phyloP scores from a whole-genome alignment of 2,329 filamentous ascomycete species.

The Botryosphaeria dothidea region DNA sequence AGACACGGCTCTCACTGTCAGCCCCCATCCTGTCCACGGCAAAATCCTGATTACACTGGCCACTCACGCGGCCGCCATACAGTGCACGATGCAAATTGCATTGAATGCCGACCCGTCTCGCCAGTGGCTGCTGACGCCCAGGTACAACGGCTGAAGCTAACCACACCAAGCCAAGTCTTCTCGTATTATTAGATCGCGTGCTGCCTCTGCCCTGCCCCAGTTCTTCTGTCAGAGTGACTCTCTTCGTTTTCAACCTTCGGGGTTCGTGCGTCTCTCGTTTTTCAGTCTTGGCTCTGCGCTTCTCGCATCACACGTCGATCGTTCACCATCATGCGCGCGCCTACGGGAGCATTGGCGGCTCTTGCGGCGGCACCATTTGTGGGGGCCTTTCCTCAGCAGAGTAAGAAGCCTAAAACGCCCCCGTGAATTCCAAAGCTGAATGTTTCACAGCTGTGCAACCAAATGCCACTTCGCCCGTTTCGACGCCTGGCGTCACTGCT shows the following conservation, averaged over 20 bases:
- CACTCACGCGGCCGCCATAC: neutral
- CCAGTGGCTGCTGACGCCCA: conserved; percentile 6
- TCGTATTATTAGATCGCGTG: neutral
- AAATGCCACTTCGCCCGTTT: neutral
- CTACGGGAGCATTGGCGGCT: neutral
- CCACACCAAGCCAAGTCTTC: neutral
- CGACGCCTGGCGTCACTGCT: neutral
- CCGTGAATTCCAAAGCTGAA: neutral
- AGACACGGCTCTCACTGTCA: neutral
- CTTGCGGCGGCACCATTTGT: neutral
- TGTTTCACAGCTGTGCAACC: neutral
- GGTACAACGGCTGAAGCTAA: neutral
- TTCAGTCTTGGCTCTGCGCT: neutral
- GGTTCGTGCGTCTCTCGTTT: neutral
- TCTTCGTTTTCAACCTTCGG: neutral
- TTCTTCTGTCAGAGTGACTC: neutral
- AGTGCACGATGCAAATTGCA: no score
- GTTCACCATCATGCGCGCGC: neutral
- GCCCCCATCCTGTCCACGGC: neutral
- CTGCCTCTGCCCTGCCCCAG: neutral
- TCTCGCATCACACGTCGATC: neutral
- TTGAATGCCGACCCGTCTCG: neutral
- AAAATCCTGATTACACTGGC: neutral
- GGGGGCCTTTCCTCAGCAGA: conserved; percentile 6
- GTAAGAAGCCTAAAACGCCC: neutral